phyloP scores from a whole-genome alignment of 345 rosid genomes.

The Heritiera littoralis region DNA sequence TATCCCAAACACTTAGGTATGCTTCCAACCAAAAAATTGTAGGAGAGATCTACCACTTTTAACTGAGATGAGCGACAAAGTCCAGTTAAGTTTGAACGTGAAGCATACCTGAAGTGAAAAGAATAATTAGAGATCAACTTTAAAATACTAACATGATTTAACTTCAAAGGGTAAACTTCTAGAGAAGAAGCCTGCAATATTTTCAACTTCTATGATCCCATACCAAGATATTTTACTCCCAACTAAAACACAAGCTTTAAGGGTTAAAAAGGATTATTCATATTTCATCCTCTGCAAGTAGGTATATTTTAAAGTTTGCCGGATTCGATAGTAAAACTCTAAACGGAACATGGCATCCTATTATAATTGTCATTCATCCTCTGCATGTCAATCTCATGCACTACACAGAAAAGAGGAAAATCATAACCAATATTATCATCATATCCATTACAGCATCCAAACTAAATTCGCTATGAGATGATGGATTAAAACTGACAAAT shows the following conservation, averaged over 20 bases:
- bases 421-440: not conserved
- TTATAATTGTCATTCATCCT: not conserved
- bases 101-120: constrained; percentile 57
- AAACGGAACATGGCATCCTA: not conserved
- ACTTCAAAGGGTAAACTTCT: not conserved
- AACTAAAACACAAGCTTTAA: not conserved
- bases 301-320: not conserved
- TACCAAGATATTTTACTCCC: not conserved
- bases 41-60: constrained; percentile 81
- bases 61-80: constrained; percentile 73
- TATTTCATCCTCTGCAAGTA: not conserved
- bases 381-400: not conserved
- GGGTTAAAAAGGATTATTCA: not conserved
- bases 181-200: not conserved
- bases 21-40: constrained; percentile 77
- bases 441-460: not conserved
- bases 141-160: not conserved
- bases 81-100: constrained; percentile 56
- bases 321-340: not conserved
- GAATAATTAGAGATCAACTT: constrained; percentile 10
- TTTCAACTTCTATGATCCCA: not conserved
- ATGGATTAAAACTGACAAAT: not conserved
- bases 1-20: constrained; percentile 80
- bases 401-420: not conserved
- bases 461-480: not conserved